Evolutionary conservation across 352 stramenopile genomes (phyloP).

Genomic region (Hyaloperonospora arabidopsidis): DNA sequence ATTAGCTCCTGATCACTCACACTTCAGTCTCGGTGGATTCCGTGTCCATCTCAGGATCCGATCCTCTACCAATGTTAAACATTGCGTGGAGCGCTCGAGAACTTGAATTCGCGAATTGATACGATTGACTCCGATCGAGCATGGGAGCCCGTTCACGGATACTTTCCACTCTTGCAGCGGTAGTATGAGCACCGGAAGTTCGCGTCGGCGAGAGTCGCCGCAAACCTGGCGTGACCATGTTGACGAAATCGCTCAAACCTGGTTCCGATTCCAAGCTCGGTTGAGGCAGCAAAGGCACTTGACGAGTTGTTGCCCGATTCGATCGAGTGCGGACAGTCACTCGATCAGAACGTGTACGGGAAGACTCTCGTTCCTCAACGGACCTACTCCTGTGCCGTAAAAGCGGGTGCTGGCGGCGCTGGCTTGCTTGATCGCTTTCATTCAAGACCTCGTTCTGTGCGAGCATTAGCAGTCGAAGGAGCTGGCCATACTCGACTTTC

Average conservation of each 20-base stretch:
- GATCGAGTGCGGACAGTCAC: too few species aligned
- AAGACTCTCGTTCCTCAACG: too few species aligned
- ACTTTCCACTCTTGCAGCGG: conserved; percentile 7
- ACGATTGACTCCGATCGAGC: conserved; percentile 9
- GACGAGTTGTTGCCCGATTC: conserved; percentile 6
- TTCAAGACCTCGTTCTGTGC: not conserved
- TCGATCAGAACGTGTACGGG: too few species aligned
- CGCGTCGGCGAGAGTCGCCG: conserved; percentile 4
- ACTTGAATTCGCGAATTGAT: conserved; percentile 22
- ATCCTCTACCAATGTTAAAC: conserved; percentile 22
- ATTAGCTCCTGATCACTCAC: too few species aligned
- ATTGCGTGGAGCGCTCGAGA: conserved; percentile 25
- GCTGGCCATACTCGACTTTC: conserved; percentile 34
- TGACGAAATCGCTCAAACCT: conserved; percentile 23
- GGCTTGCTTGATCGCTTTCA: not conserved
- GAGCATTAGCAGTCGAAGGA: conserved; percentile 9
- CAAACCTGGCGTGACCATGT: conserved; percentile 7
- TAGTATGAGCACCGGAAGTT: conserved; percentile 6
- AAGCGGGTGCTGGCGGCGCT: conserved; percentile 19
- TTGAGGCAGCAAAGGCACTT: conserved; percentile 19
- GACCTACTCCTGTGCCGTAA: too few species aligned
- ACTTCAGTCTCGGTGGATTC: not conserved
- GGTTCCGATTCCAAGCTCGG: conserved; percentile 19
- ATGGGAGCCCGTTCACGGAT: conserved; percentile 3
- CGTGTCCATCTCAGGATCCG: conserved; percentile 9